Evolutionary conservation across 768 basidiomycete species (phyloP).

Genomic region (Mycena vulgaris): DNA sequence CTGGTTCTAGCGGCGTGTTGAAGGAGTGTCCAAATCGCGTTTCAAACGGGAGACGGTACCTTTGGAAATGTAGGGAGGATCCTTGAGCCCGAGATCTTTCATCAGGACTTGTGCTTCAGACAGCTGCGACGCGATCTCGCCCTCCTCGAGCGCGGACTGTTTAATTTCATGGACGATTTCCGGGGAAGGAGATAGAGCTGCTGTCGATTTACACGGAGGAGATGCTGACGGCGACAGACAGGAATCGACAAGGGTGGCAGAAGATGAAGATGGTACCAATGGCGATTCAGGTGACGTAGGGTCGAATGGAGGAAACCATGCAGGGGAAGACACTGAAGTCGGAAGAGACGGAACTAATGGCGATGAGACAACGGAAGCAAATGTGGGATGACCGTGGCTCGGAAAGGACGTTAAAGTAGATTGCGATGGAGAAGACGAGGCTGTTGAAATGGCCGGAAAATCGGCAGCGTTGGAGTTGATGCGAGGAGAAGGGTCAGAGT

Average conservation of each 20-base stretch:
- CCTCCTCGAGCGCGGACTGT: conserved; percentile 17
- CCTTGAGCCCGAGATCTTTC: conserved; percentile 13
- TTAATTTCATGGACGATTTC: conserved; percentile 7
- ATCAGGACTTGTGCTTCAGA: conserved; percentile 4
- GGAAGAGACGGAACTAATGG: conserved; percentile 17
- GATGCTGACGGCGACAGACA: conserved; percentile 8
- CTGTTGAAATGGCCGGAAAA: conserved; percentile 20
- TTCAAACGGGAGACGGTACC: not conserved
- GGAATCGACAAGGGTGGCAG: conserved; percentile 33
- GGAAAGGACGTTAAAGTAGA: conserved; percentile 29
- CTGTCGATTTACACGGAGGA: conserved; percentile 20
- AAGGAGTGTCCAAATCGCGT: not conserved
- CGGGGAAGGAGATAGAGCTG: not conserved
- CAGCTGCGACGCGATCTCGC: conserved; percentile 16
- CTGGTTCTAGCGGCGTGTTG: conserved; percentile 8
- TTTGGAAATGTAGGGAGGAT: not conserved
- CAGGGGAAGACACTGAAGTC: conserved; percentile 38
- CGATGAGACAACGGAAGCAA: conserved; percentile 32
- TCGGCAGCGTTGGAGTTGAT: conserved; percentile 20
- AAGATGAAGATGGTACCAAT: conserved; percentile 30
- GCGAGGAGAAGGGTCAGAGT: conserved; percentile 28
- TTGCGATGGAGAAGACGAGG: conserved; percentile 31
- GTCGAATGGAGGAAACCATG: conserved; percentile 37
- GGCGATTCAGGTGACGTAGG: conserved; percentile 20
- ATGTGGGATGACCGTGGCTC: conserved; percentile 24